These are phyloP conservation scores for Exophiala lecanii-corni DNA, from an alignment of 2,329 filamentous ascomycete genomes.

Conservation along the genomic window DNA sequence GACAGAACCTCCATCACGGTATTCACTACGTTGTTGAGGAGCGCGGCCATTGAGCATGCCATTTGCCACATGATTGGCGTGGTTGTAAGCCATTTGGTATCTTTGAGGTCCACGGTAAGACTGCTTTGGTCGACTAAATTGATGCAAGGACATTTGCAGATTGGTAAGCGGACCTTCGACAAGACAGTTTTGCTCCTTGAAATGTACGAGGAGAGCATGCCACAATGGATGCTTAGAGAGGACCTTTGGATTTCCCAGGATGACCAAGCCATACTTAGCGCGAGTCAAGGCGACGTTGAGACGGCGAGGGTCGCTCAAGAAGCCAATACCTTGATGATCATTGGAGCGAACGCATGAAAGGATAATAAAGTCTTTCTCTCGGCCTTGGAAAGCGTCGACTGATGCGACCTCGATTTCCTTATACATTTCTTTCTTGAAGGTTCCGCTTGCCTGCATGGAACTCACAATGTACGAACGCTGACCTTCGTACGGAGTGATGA, in stretches of 20 bases:
- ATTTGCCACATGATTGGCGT: slow-evolving; percentile 56
- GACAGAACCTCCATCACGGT: slow-evolving; percentile 73
- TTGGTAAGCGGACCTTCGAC: slow-evolving; percentile 95
- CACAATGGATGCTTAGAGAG: slow-evolving; percentile 95
- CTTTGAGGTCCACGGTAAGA: slow-evolving; percentile 84
- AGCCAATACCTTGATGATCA: slow-evolving; percentile 97
- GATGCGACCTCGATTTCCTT: slow-evolving; percentile 98
- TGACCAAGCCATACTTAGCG: slow-evolving; percentile 93
- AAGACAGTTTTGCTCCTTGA: slow-evolving; percentile 93
- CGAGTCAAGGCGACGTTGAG: slow-evolving; percentile 95
- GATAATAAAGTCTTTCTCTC: slow-evolving; percentile 99
- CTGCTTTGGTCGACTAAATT: slow-evolving; percentile 91
- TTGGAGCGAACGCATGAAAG: slow-evolving; percentile 97
- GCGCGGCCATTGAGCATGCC: slow-evolving; percentile 50
- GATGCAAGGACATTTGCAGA: slow-evolving; percentile 88
- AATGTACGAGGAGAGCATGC: slow-evolving; percentile 92
- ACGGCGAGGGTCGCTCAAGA: slow-evolving; percentile 94
- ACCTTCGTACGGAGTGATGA: slow-evolving; percentile 97
- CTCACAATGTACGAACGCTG: slow-evolving; percentile 97
- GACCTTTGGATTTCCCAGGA: slow-evolving; percentile 95
- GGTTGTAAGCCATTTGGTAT: slow-evolving; percentile 74
- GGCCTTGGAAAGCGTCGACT: slow-evolving; percentile 96
- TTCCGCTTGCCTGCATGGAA: slow-evolving; percentile 97
- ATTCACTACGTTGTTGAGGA: slow-evolving; percentile 46
- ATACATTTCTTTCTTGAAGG: slow-evolving; percentile 97